Evolutionary conservation across 768 basidiomycete genomes (phyloP), one percentile per base, ranked within the genome.

Genomic region (Boletus rufocinnamomeus): DNA sequence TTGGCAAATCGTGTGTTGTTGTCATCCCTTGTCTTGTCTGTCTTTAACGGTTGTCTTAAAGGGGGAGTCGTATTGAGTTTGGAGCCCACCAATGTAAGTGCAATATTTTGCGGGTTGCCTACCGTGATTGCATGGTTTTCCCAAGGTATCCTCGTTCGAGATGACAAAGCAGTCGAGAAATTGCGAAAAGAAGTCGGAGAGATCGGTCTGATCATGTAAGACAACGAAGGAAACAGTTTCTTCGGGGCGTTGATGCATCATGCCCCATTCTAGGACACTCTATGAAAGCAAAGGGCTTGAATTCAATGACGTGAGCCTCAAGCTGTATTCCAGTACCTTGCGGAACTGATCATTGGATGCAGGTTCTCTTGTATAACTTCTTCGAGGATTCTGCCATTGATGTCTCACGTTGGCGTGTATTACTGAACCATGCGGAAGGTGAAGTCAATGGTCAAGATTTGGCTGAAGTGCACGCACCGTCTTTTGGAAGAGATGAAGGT

Each of bases 341-440:
- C 2, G 35, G 1, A 58, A 56, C 52, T 62, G 21, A 61, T 32
- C 10, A 2, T 28, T 21, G 11, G 23, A 44, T 45, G 0, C 55
- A 89, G 88, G 88, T 91, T 5, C 75, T 91, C 4, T 64, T 91
- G 13, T 90, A 85, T 63, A 84, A 91, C 60, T 90, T 90, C 70
- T 91, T 91, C 62, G 79, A 82, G 27, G 86, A 88, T 61, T 91
- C 89, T 0, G 62, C 66, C 0, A 71, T 81, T 2, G 79, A 79
- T 40, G 54, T 68, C 2, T 69, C 81, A 0, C 84, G 84, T 48
- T 90, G 88, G 88, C 76, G 85, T 11, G 75, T 87, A 2, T 71
- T 88, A 5, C 66, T 86, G 6, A 82, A 83, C 51, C 74, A 69
- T 10, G 53, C 78, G 0, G 68, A 74, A 35, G 66, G 70, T 19